Conservation (phyloP, 139 green algal species). For the Chlorella sp. region DNA sequence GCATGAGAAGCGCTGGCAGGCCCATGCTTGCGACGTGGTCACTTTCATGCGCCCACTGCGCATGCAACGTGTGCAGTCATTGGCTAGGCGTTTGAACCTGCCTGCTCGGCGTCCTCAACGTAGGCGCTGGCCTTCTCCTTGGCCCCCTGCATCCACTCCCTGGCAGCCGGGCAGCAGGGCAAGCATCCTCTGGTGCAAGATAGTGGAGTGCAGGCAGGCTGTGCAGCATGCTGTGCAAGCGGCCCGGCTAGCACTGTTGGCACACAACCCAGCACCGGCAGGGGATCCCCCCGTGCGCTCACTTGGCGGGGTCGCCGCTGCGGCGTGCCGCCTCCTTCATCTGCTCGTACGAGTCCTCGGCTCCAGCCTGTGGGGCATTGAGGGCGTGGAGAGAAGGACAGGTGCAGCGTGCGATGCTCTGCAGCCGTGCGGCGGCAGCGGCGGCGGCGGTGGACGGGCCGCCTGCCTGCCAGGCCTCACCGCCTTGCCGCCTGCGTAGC, state of each 20-base stretch:
- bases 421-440: not conserved
- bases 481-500: not conserved
- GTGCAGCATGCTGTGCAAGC: not conserved
- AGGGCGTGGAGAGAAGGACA: too few species aligned
- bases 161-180: not conserved
- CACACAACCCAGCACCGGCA: too few species aligned
- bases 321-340: slow-evolving; percentile 4
- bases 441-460: not conserved
- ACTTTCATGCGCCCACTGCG: too few species aligned
- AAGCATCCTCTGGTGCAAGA: too few species aligned
- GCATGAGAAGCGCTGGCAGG: too few species aligned
- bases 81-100: too few species aligned
- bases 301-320: slow-evolving; percentile 11
- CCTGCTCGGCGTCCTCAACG: not conserved
- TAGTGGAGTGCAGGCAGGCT: not conserved
- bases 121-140: slow-evolving; percentile 16
- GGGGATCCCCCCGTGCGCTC: too few species aligned
- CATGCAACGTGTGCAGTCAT: too few species aligned
- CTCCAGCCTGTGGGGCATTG: too few species aligned
- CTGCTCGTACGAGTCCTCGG: not conserved
- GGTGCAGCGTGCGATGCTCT: not conserved
- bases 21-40: too few species aligned
- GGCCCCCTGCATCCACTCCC: slow-evolving; percentile 31
- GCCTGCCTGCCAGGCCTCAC: not conserved
- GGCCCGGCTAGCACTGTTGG: too few species aligned